These are phyloP conservation scores for Spencermartinsiella ligniputridi DNA, from an alignment of 1,139 yeast species.

Conservation along the genomic window DNA sequence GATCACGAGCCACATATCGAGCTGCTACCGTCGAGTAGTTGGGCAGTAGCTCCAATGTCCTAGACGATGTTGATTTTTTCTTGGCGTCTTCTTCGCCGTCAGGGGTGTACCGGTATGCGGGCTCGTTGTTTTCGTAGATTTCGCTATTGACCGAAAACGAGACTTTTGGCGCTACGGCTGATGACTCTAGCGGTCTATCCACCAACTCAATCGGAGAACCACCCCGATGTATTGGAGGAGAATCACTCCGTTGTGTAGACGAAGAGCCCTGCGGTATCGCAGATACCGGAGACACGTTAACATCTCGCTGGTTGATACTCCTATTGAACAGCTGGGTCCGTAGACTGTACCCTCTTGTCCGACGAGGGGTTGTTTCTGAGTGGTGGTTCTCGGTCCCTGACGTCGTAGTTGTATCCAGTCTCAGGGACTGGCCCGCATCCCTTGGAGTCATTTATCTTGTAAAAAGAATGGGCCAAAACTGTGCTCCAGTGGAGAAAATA, in stretches of 20 bases:
- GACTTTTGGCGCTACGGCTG: slow-evolving; percentile 12
- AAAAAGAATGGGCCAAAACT: no score
- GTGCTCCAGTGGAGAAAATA: no score
- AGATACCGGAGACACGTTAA: no score
- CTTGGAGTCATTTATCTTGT: neutral
- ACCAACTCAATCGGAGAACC: slow-evolving; percentile 19
- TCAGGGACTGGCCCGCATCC: neutral
- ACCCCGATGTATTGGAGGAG: no score
- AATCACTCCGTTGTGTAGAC: slow-evolving; percentile 2
- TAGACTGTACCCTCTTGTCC: slow-evolving; percentile 70
- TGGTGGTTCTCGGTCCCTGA: neutral
- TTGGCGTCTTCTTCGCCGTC: neutral
- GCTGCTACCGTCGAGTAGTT: slow-evolving; percentile 32
- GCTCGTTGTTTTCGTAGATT: slow-evolving; percentile 1
- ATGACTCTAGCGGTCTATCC: neutral
- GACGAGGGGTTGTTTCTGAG: slow-evolving; percentile 12
- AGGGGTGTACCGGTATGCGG: neutral
- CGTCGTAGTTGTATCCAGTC: neutral
- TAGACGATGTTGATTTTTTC: neutral
- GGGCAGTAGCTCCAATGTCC: slow-evolving; percentile 22
- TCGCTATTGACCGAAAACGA: slow-evolving; percentile 3
- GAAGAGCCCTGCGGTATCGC: no score
- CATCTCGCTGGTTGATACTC: slow-evolving; percentile 28
- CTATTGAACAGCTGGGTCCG: slow-evolving; percentile 70
- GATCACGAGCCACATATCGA: slow-evolving; percentile 18